Evolutionary conservation across 495 filamentous ascomycete genomes (phyloP).

Genomic region (Penicillium dipodomyicola): DNA sequence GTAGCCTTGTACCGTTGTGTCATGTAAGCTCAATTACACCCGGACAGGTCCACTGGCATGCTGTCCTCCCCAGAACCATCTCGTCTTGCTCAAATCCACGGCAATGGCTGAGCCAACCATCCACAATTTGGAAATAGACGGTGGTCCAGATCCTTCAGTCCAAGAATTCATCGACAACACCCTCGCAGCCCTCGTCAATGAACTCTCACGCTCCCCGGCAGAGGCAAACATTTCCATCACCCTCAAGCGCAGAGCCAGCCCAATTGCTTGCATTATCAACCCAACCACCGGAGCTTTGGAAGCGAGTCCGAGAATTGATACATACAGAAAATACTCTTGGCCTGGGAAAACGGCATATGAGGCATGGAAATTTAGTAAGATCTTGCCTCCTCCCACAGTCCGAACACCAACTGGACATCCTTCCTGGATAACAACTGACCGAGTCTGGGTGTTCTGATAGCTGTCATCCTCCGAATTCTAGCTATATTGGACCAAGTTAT

Average conservation of each 20-base stretch:
- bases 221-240: conserved; percentile 35
- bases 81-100: background rate
- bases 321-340: conserved; percentile 45
- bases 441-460: conserved; percentile 29
- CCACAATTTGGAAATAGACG: background rate
- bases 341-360: conserved; percentile 58
- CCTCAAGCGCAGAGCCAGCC: conserved; percentile 28
- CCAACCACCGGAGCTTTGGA: conserved; percentile 32
- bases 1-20: too few species aligned
- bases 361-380: conserved; percentile 65
- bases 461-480: conserved; percentile 64
- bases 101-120: conserved; percentile 11
- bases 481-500: conserved; percentile 69
- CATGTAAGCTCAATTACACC: background rate
- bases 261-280: conserved; percentile 29
- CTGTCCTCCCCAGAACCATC: background rate
- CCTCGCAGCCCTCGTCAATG: conserved; percentile 27
- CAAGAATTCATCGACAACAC: conserved; percentile 36
- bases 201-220: conserved; percentile 23
- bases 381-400: background rate
- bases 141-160: conserved; percentile 14
- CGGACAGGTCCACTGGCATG: background rate
- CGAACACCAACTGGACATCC: background rate
- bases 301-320: conserved; percentile 11
- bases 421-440: background rate